Evolutionary conservation across 352 stramenopile genomes (phyloP).

Genomic region (Elongisporangium undulatum): DNA sequence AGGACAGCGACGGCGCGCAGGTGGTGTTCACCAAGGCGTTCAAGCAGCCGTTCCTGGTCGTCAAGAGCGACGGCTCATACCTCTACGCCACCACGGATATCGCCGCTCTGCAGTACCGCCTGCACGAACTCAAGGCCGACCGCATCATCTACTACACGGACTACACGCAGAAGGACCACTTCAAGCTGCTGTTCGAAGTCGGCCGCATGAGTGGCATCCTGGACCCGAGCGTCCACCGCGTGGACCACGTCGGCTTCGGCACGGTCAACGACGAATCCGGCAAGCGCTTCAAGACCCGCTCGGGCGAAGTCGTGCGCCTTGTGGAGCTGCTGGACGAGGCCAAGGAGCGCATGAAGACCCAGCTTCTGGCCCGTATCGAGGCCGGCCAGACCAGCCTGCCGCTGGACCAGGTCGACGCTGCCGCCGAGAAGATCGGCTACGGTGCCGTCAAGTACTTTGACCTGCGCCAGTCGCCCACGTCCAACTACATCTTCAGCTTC

Average conservation of each 20-base stretch:
- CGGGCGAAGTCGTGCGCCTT: slow-evolving; percentile 96
- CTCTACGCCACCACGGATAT: slow-evolving; percentile 86
- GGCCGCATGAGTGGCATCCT: slow-evolving; percentile 72
- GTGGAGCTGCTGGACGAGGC: slow-evolving; percentile 99
- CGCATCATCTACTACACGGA: slow-evolving; percentile 86
- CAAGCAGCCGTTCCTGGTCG: slow-evolving; percentile 87
- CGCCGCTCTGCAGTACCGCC: slow-evolving; percentile 80
- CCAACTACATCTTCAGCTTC: slow-evolving; percentile 99
- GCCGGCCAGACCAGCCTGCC: slow-evolving; percentile 86
- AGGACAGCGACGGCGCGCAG: slow-evolving; percentile 88
- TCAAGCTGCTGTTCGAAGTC: slow-evolving; percentile 82
- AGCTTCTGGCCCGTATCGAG: slow-evolving; percentile 90
- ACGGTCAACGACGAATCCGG: slow-evolving; percentile 86
- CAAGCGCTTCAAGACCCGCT: slow-evolving; percentile 98
- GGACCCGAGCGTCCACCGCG: slow-evolving; percentile 76
- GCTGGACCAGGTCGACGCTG: slow-evolving; percentile 90
- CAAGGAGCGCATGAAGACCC: slow-evolving; percentile 93
- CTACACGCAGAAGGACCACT: slow-evolving; percentile 87
- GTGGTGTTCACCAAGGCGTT: slow-evolving; percentile 90
- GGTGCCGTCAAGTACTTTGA: slow-evolving; percentile 99
- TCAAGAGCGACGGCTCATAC: slow-evolving; percentile 85
- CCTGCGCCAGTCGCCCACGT: slow-evolving; percentile 95
- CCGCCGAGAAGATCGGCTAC: slow-evolving; percentile 96
- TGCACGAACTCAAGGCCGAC: slow-evolving; percentile 80
- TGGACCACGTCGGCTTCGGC: slow-evolving; percentile 82